Conservation (phyloP, 2,329 filamentous ascomycete genomes). For the Neonectria punicea region DNA sequence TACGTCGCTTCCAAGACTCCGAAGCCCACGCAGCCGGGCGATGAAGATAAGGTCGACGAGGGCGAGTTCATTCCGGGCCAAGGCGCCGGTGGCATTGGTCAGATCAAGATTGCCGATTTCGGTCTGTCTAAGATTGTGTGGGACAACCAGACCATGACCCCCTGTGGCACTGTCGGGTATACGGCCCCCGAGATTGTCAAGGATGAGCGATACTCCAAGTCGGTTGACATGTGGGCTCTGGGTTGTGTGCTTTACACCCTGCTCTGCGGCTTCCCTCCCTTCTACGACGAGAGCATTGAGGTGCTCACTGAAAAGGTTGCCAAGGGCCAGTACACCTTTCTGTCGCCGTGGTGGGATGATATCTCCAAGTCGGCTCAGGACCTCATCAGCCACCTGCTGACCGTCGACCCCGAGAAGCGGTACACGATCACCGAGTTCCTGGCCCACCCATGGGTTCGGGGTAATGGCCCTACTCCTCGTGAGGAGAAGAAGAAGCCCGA, state of each 20-base stretch:
- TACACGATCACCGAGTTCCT: constrained; percentile 95
- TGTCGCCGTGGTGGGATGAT: constrained; percentile 99
- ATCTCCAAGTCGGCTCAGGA: constrained; percentile 96
- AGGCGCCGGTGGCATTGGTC: constrained; percentile 89
- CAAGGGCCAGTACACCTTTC: constrained; percentile 94
- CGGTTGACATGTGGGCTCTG: constrained; percentile 98
- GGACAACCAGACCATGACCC: constrained; percentile 98
- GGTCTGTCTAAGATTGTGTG: constrained; percentile 97
- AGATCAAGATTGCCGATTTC: constrained; percentile 98
- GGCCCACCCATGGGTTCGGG: constrained; percentile 91
- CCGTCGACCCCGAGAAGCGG: constrained; percentile 93
- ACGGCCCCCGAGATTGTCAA: constrained; percentile 99
- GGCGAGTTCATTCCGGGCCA: constrained; percentile 87
- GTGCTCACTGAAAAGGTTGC: constrained; percentile 98
- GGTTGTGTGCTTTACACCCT: constrained; percentile 97
- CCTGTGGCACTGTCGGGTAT: constrained; percentile 98
- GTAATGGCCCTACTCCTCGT: constrained; percentile 66
- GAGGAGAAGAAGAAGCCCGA: constrained; percentile 68
- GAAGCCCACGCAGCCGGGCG: constrained; percentile 84
- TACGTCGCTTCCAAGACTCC: constrained; percentile 83
- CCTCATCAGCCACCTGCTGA: constrained; percentile 90
- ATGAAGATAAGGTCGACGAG: constrained; percentile 97
- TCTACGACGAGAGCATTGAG: constrained; percentile 98
- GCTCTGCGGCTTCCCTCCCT: constrained; percentile 96
- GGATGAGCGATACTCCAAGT: constrained; percentile 98